Evolutionary conservation across 192 early-diverging fungal species (phyloP).

Genomic region (Coemansia sp.): DNA sequence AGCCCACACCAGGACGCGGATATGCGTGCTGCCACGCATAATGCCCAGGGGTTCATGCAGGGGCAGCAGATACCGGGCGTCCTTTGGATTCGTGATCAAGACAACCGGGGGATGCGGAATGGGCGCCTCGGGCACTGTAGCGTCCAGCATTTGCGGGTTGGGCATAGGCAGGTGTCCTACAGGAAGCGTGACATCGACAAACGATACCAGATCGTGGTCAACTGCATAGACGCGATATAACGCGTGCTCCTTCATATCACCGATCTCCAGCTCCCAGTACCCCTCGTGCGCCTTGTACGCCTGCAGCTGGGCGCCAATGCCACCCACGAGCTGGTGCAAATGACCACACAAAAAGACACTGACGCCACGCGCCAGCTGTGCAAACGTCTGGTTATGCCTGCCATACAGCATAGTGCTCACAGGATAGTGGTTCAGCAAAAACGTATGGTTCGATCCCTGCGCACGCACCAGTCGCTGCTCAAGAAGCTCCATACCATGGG

Average conservation of each 20-base stretch:
- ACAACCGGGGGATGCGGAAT: conserved; percentile 74
- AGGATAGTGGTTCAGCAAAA: conserved; percentile 72
- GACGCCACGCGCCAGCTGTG: conserved; percentile 61
- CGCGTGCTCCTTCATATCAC: conserved; percentile 89
- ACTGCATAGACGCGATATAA: conserved; percentile 84
- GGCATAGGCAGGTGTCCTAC: conserved; percentile 61
- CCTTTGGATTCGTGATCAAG: conserved; percentile 88
- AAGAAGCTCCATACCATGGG: conserved; percentile 72
- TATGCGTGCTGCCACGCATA: conserved; percentile 66
- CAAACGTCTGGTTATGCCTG: conserved; percentile 62
- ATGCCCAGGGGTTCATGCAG: conserved; percentile 69
- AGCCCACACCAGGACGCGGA: conserved; percentile 80
- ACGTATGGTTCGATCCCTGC: conserved; percentile 62
- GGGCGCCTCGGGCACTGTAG: not conserved
- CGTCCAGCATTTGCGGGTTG: conserved; percentile 35
- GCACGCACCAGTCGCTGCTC: conserved; percentile 56
- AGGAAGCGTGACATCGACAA: conserved; percentile 74
- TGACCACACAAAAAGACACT: conserved; percentile 89
- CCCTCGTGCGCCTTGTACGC: conserved; percentile 66
- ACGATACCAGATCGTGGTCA: conserved; percentile 85
- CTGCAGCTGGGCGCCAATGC: conserved; percentile 62
- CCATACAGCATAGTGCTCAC: conserved; percentile 79
- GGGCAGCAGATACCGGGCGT: conserved; percentile 73
- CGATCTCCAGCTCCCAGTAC: conserved; percentile 84
- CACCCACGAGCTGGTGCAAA: conserved; percentile 71